These are phyloP conservation scores for Yamadazyma aaseri DNA, from an alignment of 1,139 yeast genomes.

Conservation along the genomic window DNA sequence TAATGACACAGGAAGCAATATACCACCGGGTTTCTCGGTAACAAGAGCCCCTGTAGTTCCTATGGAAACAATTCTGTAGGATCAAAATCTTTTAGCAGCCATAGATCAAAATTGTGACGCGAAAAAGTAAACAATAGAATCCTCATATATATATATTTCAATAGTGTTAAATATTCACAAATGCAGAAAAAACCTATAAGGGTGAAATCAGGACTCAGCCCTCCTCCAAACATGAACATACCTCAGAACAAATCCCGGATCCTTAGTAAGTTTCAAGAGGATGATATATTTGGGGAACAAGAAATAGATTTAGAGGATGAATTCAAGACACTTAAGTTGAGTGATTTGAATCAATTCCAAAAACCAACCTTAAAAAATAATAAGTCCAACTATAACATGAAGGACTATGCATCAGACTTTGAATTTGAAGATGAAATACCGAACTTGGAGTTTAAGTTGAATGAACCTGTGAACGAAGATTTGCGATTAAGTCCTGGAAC, in stretches of 20 bases:
- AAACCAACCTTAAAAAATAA: slow-evolving; percentile 13
- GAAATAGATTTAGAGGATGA: slow-evolving; percentile 21
- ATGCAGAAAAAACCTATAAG: slow-evolving; percentile 10
- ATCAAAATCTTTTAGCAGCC: slow-evolving; percentile 1
- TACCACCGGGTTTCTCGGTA: slow-evolving; percentile 21
- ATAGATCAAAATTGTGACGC: slow-evolving; percentile 1
- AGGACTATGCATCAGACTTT: slow-evolving; percentile 15
- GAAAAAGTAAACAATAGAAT: slow-evolving; percentile 6
- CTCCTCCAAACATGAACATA: slow-evolving; percentile 10
- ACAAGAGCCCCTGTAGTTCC: slow-evolving; percentile 16
- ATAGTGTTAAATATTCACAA: too few species aligned
- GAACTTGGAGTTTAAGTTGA: slow-evolving; percentile 10
- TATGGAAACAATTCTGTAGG: slow-evolving; percentile 12
- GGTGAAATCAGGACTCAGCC: slow-evolving; percentile 12
- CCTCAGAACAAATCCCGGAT: slow-evolving; percentile 13
- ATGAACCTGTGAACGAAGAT: slow-evolving; percentile 7
- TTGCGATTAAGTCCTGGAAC: slow-evolving; percentile 13
- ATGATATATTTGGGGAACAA: slow-evolving; percentile 33
- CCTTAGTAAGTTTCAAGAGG: slow-evolving; percentile 22
- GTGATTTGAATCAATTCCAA: slow-evolving; percentile 9
- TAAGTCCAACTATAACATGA: neutral
- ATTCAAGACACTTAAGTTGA: slow-evolving; percentile 25
- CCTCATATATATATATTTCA: too few species aligned
- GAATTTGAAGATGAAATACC: slow-evolving; percentile 11
- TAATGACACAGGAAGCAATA: slow-evolving; percentile 58